Percentiles rank a stretch among this genome's conserved stretches.
Conservation (phyloP, 129 eudicot genomes). For the Saposhnikovia divaricata region DNA sequence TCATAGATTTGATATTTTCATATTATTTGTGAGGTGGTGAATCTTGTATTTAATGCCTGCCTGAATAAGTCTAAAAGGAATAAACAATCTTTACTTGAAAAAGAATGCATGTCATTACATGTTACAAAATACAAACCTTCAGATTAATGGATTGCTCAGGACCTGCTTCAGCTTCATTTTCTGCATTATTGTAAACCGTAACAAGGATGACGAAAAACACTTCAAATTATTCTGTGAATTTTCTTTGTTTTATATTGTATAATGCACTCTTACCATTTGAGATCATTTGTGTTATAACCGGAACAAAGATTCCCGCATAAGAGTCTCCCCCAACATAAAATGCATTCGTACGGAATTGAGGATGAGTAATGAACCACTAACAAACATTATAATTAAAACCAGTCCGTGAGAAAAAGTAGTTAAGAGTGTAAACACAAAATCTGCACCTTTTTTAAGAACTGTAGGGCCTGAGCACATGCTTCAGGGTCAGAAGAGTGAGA, state of each 20-base stretch:
- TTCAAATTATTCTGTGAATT: neutral
- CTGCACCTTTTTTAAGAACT: slow-evolving; percentile 25
- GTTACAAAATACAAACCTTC: slow-evolving; percentile 25
- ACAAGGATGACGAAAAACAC: neutral
- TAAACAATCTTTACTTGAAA: neutral
- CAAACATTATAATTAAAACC: neutral
- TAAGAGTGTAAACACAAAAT: neutral
- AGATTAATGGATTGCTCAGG: slow-evolving; percentile 31
- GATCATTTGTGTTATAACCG: slow-evolving; percentile 22
- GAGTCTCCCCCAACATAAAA: slow-evolving; percentile 49
- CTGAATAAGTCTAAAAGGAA: neutral
- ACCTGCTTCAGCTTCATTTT: slow-evolving; percentile 27
- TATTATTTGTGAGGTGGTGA: neutral
- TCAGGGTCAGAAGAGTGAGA: slow-evolving; percentile 10
- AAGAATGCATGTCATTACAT: neutral
- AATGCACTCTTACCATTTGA: slow-evolving; percentile 19
- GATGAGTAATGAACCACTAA: slow-evolving; percentile 36
- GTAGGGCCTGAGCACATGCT: slow-evolving; percentile 14
- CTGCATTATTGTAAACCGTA: slow-evolving; percentile 18
- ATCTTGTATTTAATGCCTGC: neutral
- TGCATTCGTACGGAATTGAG: slow-evolving; percentile 14
- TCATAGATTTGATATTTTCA: too few species aligned
- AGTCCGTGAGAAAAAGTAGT: neutral
- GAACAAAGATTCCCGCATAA: slow-evolving; percentile 27
- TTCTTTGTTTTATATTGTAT: neutral